phyloP scores from a whole-genome alignment of 495 filamentous ascomycete genomes.

The Penicillium chermesinum region DNA sequence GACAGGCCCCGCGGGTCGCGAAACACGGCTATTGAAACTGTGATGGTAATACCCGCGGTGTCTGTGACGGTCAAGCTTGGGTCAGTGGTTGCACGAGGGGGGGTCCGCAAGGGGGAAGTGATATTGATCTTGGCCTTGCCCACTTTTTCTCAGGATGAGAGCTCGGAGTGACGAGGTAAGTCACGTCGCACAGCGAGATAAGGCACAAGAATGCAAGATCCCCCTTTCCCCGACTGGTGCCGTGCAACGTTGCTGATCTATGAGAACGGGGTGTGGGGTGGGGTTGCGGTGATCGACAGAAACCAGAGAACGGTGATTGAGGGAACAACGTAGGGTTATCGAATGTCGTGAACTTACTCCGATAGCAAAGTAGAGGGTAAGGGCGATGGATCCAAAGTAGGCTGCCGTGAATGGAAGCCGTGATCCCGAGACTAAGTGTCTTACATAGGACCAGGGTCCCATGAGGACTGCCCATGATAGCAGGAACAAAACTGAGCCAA shows the following conservation, averaged over 20 bases:
- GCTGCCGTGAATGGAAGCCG: slow-evolving; percentile 91
- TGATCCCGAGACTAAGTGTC: slow-evolving; percentile 78
- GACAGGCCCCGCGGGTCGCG: no score
- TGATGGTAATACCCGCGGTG: no score
- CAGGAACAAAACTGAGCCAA: slow-evolving; percentile 86
- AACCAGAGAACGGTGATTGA: slow-evolving; percentile 7
- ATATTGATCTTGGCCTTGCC: slow-evolving; percentile 10
- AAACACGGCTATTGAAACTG: no score
- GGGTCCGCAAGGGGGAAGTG: slow-evolving; percentile 7
- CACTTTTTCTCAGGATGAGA: slow-evolving; percentile 1
- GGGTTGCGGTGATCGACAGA: slow-evolving; percentile 11
- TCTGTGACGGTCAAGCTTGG: no score
- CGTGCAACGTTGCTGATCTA: slow-evolving; percentile 14
- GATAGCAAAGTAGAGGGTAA: slow-evolving; percentile 88
- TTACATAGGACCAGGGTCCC: slow-evolving; percentile 75
- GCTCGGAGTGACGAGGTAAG: slow-evolving; percentile 5
- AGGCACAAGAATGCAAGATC: slow-evolving; percentile 20
- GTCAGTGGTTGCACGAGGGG: no score
- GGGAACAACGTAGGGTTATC: not conserved
- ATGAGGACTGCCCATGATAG: slow-evolving; percentile 91
- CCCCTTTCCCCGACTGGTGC: slow-evolving; percentile 10
- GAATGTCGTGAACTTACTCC: slow-evolving; percentile 66
- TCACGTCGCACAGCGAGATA: slow-evolving; percentile 20
- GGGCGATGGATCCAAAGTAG: slow-evolving; percentile 89
- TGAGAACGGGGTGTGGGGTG: slow-evolving; percentile 8